Conservation (phyloP, 2,329 filamentous ascomycete species). For the Simplicillium sp. region DNA sequence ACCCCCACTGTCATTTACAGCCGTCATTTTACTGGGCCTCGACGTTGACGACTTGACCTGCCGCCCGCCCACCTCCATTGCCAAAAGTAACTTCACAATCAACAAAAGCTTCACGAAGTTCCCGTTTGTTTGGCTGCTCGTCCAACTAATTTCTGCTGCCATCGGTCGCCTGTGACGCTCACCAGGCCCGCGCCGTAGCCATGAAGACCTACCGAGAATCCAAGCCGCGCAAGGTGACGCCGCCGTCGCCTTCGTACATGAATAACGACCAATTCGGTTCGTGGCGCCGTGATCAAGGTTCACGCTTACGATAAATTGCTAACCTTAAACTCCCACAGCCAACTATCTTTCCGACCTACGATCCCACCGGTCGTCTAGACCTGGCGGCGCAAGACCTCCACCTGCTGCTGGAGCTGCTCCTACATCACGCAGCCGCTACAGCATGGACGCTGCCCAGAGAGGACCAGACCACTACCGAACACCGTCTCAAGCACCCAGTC, state of each 20-base stretch:
- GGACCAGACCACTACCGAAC: slow-evolving; percentile 14
- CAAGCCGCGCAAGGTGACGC: slow-evolving; percentile 44
- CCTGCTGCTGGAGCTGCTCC: slow-evolving; percentile 25
- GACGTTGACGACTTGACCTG: slow-evolving; percentile 9
- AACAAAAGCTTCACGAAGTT: slow-evolving; percentile 2
- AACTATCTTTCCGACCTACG: slow-evolving; percentile 64
- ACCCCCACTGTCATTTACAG: slow-evolving; percentile 6
- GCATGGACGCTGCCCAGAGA: slow-evolving; percentile 20
- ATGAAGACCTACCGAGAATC: slow-evolving; percentile 22
- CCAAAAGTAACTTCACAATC: slow-evolving; percentile 1
- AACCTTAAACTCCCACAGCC: slow-evolving; percentile 33
- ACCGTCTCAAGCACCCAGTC: slow-evolving; percentile 26
- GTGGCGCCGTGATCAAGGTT: slow-evolving; percentile 6
- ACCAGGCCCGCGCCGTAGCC: slow-evolving; percentile 1
- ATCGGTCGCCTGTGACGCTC: too few species aligned
- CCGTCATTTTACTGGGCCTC: too few species aligned
- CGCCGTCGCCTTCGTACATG: slow-evolving; percentile 56
- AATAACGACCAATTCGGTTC: slow-evolving; percentile 58
- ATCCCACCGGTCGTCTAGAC: slow-evolving; percentile 55
- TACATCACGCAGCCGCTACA: slow-evolving; percentile 18
- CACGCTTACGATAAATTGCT: slow-evolving; percentile 7
- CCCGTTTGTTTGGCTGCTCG: background rate
- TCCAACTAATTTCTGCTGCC: too few species aligned
- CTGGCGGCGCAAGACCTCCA: slow-evolving; percentile 61
- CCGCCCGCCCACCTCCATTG: slow-evolving; percentile 4